Evolutionary conservation across 1,284 basidiomycete genomes (phyloP), one percentile per base, ranked within the genome.

Genomic region (Tilletia setariae): DNA sequence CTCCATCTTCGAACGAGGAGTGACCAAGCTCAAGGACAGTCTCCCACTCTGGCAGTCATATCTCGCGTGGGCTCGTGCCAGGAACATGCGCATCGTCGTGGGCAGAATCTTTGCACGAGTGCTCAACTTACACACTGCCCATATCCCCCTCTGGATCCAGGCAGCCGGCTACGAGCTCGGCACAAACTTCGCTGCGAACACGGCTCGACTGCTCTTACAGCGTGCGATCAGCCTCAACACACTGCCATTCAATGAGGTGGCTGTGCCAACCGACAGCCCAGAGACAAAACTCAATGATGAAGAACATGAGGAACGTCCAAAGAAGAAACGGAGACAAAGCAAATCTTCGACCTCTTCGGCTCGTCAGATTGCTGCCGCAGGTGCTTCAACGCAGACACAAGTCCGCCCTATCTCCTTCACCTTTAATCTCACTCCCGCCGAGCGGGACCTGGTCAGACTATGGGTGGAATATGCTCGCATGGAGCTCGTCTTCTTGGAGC

Each of bases 401-500:
- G 3, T 13, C 6, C 40, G 42, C 23, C 62, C 42, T 16, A 43
- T 46, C 40, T 35, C 42, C 8, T 44, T 46, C 43, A 46, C 62
- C 40, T n/a, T 43, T 42, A 46, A 63, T 21, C 42, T 63, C n/a
- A 44, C 56, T 21, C 56, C 56, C 7, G 56, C 70, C n/a, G 78
- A 80, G 64, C 53, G 68, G 1, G 74, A 74, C 63, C 63, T 78
- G 47, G 68, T 81, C 23, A 73, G 75, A n/a, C 72, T 81, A 3
- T 80, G 78, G 77, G 67, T 77, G 11, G 77, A 80, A 59, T 81
- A 94, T 82, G 88, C 93, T 72, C 90, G 90, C 77, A 92, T 96
- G 88, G 94, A 97, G 83, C 84, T 95, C 8, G 90, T 90, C 2
- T 96, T 93, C 83, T 86, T 93, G 19, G 93, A 96, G 84, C 88